A percentile compares a stretch with the other conserved stretches of the same genome.
Evolutionary conservation across 495 filamentous ascomycete species (phyloP).

Genomic region (Talaromyces thailandensis): DNA sequence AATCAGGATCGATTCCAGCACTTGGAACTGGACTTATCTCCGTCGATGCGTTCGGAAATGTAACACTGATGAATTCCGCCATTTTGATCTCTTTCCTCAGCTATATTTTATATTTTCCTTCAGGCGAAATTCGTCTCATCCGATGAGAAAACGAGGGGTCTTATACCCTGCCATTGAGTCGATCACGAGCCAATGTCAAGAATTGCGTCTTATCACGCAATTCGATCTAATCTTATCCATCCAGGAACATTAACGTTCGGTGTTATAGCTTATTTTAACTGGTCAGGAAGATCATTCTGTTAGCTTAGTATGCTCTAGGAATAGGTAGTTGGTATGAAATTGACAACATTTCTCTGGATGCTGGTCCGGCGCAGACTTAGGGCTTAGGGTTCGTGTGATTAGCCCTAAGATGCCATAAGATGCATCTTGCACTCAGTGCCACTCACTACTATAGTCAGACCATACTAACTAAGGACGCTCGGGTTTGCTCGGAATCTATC

Average conservation of each 20-base stretch:
- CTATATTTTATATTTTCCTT: neutral
- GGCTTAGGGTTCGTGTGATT: neutral
- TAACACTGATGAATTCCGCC: conserved; percentile 48
- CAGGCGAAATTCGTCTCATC: neutral
- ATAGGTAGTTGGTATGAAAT: neutral
- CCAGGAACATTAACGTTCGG: neutral
- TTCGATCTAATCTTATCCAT: neutral
- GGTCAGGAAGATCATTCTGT: neutral
- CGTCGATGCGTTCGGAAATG: conserved; percentile 39
- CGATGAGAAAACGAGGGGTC: neutral
- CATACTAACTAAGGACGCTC: too few relatives aligned
- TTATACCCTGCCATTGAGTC: neutral
- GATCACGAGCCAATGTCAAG: neutral
- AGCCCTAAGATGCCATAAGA: too few relatives aligned
- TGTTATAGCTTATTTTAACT: neutral
- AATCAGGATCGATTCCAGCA: conserved; percentile 36
- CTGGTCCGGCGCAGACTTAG: neutral
- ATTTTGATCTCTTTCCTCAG: conserved; percentile 13
- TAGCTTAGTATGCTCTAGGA: neutral
- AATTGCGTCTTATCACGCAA: neutral
- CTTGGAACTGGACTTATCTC: conserved; percentile 40
- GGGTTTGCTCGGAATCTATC: too few relatives aligned
- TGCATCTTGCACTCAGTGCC: too few relatives aligned
- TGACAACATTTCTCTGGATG: neutral
- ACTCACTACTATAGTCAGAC: too few relatives aligned